Base-by-base conservation (phyloP, 2,329 filamentous ascomycete species). In the Diplodia scrobiculata region DNA sequence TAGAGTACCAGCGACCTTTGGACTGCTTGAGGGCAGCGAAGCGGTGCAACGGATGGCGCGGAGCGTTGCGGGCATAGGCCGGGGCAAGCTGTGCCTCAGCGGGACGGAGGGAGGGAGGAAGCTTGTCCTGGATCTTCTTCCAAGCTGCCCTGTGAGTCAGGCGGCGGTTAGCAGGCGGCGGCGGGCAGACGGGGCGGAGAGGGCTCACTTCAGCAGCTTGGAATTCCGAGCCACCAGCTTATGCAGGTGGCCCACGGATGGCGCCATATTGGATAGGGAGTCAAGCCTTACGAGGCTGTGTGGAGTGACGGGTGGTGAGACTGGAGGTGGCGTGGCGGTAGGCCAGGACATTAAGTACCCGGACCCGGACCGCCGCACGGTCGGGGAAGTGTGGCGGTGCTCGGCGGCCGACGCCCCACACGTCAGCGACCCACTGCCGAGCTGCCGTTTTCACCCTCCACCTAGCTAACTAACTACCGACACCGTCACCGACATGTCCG, bases 1-100 rank as follows among this genome's bases (percentile, higher is more conserved):
- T 89, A 34, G 84, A 87, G 75, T 87, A 89, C 79, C 84, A 86
- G 69, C 87, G 82, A 70, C 84, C 86, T 69, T 88, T 87, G 71
- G 80, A 81, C 75, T 90, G 88, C 69, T 85, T 85, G 69, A 90
- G 84, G 63, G 82, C 83, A 54, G 87, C 87, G 67, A 84, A 80
- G 48, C 84, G 86, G 73, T 87, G 87, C 66, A 87, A 79, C 41
- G 86, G 84, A 67, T 89, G 87, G 48, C 82, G 82, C 9, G 83
- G 80, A 34, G 81, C 77, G 69, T 83, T 82, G 69, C 86, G 84
- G 45, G 82, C 84, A 70, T 87, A 84, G 29, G 85, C 80, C 19
- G 87, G 86, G 73, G 89, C 83, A 58, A 88, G 77, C 71, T 85
- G 79, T 29, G 76, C 76, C 69, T 81, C 74, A 21, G 79, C 72